Conservation (phyloP, 495 filamentous ascomycete species). For the Aspergillus incahuasiensis region DNA sequence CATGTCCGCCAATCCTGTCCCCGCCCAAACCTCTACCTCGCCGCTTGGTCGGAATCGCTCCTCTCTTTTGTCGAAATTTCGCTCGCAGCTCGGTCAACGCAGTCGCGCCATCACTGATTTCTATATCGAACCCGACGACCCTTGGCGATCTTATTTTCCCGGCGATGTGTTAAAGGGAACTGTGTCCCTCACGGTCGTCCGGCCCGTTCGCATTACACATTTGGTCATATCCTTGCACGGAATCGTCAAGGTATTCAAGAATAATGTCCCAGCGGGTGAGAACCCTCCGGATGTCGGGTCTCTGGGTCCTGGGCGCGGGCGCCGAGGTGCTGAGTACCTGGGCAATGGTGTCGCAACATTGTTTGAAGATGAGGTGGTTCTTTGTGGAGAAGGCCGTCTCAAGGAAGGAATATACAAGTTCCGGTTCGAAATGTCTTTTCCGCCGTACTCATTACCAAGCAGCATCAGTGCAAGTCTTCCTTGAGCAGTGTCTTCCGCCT, state of each 20-base stretch:
- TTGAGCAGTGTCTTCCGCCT: neutral
- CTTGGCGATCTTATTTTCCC: slow-evolving; percentile 77
- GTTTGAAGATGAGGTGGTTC: slow-evolving; percentile 84
- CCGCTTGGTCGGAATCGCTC: slow-evolving; percentile 42
- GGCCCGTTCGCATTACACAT: slow-evolving; percentile 84
- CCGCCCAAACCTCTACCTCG: slow-evolving; percentile 32
- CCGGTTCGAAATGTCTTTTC: slow-evolving; percentile 79
- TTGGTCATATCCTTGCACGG: slow-evolving; percentile 83
- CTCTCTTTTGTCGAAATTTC: slow-evolving; percentile 55
- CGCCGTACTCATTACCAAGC: slow-evolving; percentile 76
- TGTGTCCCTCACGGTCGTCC: slow-evolving; percentile 75
- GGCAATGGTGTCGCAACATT: slow-evolving; percentile 79
- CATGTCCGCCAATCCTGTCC: slow-evolving; percentile 44
- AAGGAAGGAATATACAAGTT: slow-evolving; percentile 87
- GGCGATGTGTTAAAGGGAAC: slow-evolving; percentile 65
- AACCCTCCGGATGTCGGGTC: slow-evolving; percentile 42
- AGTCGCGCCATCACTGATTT: slow-evolving; percentile 77
- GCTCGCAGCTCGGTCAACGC: slow-evolving; percentile 57
- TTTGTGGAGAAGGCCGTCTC: slow-evolving; percentile 86
- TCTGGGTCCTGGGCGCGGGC: slow-evolving; percentile 50
- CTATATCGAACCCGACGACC: slow-evolving; percentile 70
- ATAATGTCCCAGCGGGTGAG: slow-evolving; percentile 62
- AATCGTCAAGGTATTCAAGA: slow-evolving; percentile 81
- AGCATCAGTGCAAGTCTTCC: slow-evolving; percentile 65
- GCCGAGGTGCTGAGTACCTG: slow-evolving; percentile 61